Conservation (phyloP, 306 rosid genomes). For the Gynostemma pentaphyllum region DNA sequence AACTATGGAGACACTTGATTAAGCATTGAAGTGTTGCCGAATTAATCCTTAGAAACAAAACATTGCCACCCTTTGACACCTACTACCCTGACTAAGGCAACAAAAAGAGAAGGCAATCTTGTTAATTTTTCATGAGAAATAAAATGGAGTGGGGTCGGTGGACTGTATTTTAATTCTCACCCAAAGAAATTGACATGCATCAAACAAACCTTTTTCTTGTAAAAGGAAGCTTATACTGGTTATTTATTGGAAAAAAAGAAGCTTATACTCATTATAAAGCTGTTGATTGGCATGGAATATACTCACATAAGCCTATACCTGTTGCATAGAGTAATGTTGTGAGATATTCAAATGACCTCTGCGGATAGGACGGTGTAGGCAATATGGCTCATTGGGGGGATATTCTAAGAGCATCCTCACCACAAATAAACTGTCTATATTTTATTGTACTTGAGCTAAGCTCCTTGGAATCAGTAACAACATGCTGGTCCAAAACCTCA, state of each 20-base stretch:
- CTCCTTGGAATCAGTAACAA: slow-evolving; percentile 38
- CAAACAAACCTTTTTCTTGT: neutral
- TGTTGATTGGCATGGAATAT: neutral
- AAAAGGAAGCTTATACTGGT: neutral
- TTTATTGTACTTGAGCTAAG: slow-evolving; percentile 23
- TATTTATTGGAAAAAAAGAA: no score
- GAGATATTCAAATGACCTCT: slow-evolving; percentile 92
- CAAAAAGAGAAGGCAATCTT: neutral
- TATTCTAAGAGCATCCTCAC: slow-evolving; percentile 82
- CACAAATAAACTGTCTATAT: slow-evolving; percentile 51
- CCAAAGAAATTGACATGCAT: neutral
- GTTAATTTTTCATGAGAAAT: neutral
- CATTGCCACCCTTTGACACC: neutral
- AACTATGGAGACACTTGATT: neutral
- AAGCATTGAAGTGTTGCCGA: neutral
- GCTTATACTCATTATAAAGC: neutral
- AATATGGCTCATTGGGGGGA: slow-evolving; percentile 65
- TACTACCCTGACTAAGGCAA: neutral
- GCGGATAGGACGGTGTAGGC: slow-evolving; percentile 80
- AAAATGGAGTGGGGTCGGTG: neutral
- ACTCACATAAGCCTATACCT: slow-evolving; percentile 35
- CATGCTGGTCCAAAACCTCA: slow-evolving; percentile 35
- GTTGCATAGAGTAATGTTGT: slow-evolving; percentile 81
- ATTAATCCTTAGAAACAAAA: neutral
- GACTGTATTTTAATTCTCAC: neutral